phyloP scores from a whole-genome alignment of 805 yeast genomes.

The Saturnispora mendoncae region DNA sequence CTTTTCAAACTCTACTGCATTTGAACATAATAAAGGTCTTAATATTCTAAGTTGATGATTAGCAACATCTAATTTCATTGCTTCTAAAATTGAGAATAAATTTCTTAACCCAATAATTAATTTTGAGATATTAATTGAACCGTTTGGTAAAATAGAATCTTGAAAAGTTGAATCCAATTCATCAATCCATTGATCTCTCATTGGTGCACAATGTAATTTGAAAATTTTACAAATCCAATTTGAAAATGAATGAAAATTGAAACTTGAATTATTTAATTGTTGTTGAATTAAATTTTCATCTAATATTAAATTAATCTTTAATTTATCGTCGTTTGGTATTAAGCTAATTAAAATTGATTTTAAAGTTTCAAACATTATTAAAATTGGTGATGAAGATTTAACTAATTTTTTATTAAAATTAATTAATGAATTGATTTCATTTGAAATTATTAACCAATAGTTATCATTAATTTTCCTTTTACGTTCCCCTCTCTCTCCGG shows the following conservation, averaged over 20 bases:
- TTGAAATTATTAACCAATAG: slow-evolving; percentile 73
- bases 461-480: slow-evolving; percentile 68
- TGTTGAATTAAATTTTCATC: slow-evolving; percentile 71
- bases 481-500: slow-evolving; percentile 80
- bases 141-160: slow-evolving; percentile 28
- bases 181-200: slow-evolving; percentile 85
- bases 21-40: slow-evolving; percentile 75
- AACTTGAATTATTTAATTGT: slow-evolving; percentile 61
- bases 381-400: slow-evolving; percentile 34
- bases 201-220: slow-evolving; percentile 90
- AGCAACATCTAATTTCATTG: slow-evolving; percentile 92
- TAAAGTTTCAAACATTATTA: slow-evolving; percentile 67
- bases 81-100: slow-evolving; percentile 77
- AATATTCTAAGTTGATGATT: slow-evolving; percentile 85
- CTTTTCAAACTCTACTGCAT: slow-evolving; percentile 82
- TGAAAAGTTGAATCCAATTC: slow-evolving; percentile 61
- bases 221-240: slow-evolving; percentile 69
- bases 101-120: slow-evolving; percentile 70
- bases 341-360: slow-evolving; percentile 66
- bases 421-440: slow-evolving; percentile 46
- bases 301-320: slow-evolving; percentile 57
- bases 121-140: slow-evolving; percentile 24
- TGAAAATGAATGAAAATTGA: slow-evolving; percentile 62
- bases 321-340: slow-evolving; percentile 68
- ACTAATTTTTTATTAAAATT: slow-evolving; percentile 12